Percentiles rank a stretch among this genome's conserved stretches.
These are phyloP conservation scores for Phlebiopsis gigantea DNA, from an alignment of 768 basidiomycete species.

Conservation along the genomic window DNA sequence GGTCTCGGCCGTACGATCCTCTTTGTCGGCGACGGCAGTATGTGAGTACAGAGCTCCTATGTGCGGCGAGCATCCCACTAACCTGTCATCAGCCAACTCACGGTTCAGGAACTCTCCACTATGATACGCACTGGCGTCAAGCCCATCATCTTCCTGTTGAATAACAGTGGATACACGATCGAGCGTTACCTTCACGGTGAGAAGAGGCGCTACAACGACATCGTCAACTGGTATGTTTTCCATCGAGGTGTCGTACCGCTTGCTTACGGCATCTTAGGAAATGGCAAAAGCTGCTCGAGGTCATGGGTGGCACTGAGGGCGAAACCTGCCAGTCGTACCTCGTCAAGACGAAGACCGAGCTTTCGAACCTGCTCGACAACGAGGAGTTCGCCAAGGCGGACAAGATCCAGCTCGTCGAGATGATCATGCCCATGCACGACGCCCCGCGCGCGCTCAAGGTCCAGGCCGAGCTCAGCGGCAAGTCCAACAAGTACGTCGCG, in stretches of 20 bases:
- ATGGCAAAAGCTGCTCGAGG: slow-evolving; percentile 59
- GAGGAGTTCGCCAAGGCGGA: slow-evolving; percentile 54
- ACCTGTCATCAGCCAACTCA: slow-evolving; percentile 53
- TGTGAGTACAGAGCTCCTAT: slow-evolving; percentile 39
- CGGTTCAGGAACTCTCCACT: slow-evolving; percentile 78
- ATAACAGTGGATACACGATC: slow-evolving; percentile 83
- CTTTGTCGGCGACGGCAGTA: slow-evolving; percentile 81
- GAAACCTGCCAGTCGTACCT: slow-evolving; percentile 55
- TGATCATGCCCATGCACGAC: slow-evolving; percentile 69
- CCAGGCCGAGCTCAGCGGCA: slow-evolving; percentile 50
- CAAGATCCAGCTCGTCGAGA: slow-evolving; percentile 75
- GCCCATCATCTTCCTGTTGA: slow-evolving; percentile 82
- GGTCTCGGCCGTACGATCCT: slow-evolving; percentile 65
- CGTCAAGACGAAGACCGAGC: slow-evolving; percentile 60
- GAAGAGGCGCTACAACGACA: slow-evolving; percentile 78
- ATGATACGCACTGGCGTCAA: slow-evolving; percentile 71
- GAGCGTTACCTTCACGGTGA: slow-evolving; percentile 74
- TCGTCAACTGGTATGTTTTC: slow-evolving; percentile 56
- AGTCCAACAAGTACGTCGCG: slow-evolving; percentile 39
- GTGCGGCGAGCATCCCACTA: not conserved
- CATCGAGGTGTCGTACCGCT: not conserved
- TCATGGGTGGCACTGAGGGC: slow-evolving; percentile 50
- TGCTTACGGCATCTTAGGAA: slow-evolving; percentile 33
- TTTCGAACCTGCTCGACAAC: slow-evolving; percentile 63
- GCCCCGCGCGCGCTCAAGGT: slow-evolving; percentile 59